These are phyloP conservation scores for Suzukiozyma palmioleophila DNA, from an alignment of 1,139 yeast genomes.

Conservation along the genomic window DNA sequence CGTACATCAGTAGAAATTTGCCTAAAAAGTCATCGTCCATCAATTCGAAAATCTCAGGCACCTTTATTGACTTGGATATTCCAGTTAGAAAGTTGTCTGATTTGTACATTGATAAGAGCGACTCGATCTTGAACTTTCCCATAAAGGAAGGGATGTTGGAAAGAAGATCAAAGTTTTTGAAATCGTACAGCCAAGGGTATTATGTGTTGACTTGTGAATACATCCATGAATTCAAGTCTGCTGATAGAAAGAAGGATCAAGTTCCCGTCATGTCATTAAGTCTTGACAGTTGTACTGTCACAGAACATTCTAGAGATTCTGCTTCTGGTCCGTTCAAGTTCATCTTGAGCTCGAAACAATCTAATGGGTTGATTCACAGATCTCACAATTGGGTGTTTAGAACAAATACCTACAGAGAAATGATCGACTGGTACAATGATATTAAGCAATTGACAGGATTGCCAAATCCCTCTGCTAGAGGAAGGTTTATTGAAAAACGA, in stretches of 20 bases:
- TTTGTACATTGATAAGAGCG: conserved; percentile 61
- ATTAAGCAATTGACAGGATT: conserved; percentile 60
- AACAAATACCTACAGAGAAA: conserved; percentile 69
- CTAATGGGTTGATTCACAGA: conserved; percentile 62
- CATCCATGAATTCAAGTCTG: conserved; percentile 83
- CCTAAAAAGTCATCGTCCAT: conserved; percentile 25
- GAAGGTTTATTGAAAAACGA: conserved; percentile 18
- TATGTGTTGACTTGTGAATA: conserved; percentile 87
- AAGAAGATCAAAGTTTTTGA: conserved; percentile 84
- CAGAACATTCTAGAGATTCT: conserved; percentile 72
- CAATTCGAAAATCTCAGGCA: conserved; percentile 28
- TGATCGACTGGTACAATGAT: conserved; percentile 84
- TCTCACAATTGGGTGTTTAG: conserved; percentile 94
- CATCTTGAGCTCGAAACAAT: conserved; percentile 66
- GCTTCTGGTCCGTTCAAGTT: conserved; percentile 67
- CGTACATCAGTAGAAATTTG: conserved; percentile 68
- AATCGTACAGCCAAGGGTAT: conserved; percentile 86
- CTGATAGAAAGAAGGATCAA: conserved; percentile 78
- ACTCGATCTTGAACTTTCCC: conserved; percentile 66
- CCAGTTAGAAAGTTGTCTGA: conserved; percentile 66
- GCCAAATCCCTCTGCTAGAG: conserved; percentile 52
- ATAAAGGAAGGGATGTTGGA: conserved; percentile 81
- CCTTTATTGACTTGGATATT: conserved; percentile 71
- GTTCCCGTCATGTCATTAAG: conserved; percentile 85
- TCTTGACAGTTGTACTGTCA: conserved; percentile 74